Evolutionary conservation across 2,329 filamentous ascomycete species (phyloP).

Genomic region (Arachnomyces sp.): DNA sequence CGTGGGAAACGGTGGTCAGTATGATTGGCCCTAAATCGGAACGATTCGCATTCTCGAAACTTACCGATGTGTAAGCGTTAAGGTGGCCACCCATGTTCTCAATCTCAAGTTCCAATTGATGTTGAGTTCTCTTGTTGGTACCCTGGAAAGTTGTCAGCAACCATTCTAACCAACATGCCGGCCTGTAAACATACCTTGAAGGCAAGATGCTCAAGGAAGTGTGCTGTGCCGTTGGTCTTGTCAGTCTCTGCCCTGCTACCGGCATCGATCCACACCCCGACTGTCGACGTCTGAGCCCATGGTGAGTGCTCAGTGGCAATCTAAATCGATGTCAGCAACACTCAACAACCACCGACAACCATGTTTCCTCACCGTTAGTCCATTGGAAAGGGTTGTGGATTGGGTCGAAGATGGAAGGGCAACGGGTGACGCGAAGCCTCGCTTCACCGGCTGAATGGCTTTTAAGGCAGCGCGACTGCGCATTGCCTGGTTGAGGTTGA

Average conservation of each 20-base stretch:
- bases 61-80: slow-evolving; percentile 98
- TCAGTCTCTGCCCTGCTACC: slow-evolving; percentile 96
- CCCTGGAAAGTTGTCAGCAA: slow-evolving; percentile 45
- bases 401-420: slow-evolving; percentile 68
- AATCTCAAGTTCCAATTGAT: slow-evolving; percentile 97
- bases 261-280: slow-evolving; percentile 99
- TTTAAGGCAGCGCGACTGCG: slow-evolving; percentile 79
- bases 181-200: slow-evolving; percentile 68
- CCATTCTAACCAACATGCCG: slow-evolving; percentile 1
- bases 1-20: slow-evolving; percentile 18
- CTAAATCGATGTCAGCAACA: slow-evolving; percentile 43
- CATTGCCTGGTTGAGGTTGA: slow-evolving; percentile 85
- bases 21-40: slow-evolving; percentile 11
- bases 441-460: slow-evolving; percentile 65
- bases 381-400: slow-evolving; percentile 93
- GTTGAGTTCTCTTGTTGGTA: slow-evolving; percentile 86
- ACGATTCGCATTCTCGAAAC: slow-evolving; percentile 26
- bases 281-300: slow-evolving; percentile 95
- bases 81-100: slow-evolving; percentile 99
- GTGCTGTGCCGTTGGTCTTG: slow-evolving; percentile 97
- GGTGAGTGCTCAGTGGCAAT: slow-evolving; percentile 97
- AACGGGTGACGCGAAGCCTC: slow-evolving; percentile 85
- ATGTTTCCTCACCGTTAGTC: slow-evolving; percentile 66
- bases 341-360: slow-evolving; percentile 16
- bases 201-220: slow-evolving; percentile 98